Evolutionary conservation across 176 grass and related monocot species (phyloP), one percentile per base, ranked within the genome.

Genomic region (Microstegium vimineum): DNA sequence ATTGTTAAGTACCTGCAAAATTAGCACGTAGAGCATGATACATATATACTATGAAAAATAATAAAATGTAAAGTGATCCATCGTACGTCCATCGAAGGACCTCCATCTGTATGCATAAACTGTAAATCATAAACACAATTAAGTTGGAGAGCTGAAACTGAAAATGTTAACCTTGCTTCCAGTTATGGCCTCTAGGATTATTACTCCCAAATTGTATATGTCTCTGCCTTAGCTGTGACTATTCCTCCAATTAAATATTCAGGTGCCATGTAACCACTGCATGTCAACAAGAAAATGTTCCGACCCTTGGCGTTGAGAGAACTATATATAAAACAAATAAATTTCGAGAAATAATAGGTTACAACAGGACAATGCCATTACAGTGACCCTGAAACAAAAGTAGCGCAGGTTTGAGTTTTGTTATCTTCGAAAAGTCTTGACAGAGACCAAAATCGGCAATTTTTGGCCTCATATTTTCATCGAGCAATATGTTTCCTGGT

Each of bases 131-230:
- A 26, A 13, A 62, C 4, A 65, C 4, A 83, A 18, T 15, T 62
- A 83, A 37, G 81, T 22, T 20, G 7, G 14, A 8, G 8, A 17
- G 41, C 33, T 43, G 45, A 34, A 36, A 16, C 0, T 64, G 40
- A 23, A 54, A 23, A n/a, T 31, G 57, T 51, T 8, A 22, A 36
- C 3, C 14, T 6, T 75, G 3, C 18, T 6, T 35, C 82, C 71
- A 0, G 62, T 88, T 45, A 95, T 28, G 26, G 86, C 60, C 62
- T 92, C 90, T 12, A 87, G 66, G 82, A 95, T 86, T 71, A 95
- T 88, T 56, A 92, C 90, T 11, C 90, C 93, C 26, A 95, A 76
- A 27, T 77, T 86, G 7, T 88, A 92, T 20, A 92, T 83, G 17
- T 88, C 71, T 85, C 54, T 18, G n/a, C 13, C n/a, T 61, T 76